Percentiles rank a stretch among this genome's conserved stretches.
phyloP scores from a whole-genome alignment of 257 asterid species.

The Sherardia arvensis region DNA sequence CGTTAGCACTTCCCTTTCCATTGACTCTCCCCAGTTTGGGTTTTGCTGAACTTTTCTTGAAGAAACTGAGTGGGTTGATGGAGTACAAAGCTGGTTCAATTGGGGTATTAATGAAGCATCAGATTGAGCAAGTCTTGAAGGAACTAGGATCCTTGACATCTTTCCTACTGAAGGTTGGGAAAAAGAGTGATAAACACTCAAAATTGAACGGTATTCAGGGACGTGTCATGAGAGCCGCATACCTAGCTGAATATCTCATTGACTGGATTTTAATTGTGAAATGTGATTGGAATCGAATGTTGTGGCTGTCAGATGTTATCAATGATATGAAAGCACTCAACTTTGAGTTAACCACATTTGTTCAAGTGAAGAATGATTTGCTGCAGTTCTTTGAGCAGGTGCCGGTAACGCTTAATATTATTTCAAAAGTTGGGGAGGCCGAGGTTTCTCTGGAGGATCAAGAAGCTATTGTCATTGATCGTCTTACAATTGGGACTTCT shows the following conservation, averaged over 20 bases:
- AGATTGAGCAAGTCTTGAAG: not conserved
- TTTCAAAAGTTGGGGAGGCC: not conserved
- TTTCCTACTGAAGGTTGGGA: not conserved
- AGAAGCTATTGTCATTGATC: not conserved
- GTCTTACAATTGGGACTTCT: not conserved
- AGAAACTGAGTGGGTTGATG: not conserved
- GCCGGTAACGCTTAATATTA: not conserved
- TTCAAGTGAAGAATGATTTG: not conserved
- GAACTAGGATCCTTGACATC: not conserved
- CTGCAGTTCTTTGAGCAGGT: no score
- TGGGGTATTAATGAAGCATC: not conserved
- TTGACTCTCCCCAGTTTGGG: not conserved
- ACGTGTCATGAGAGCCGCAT: not conserved
- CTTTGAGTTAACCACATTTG: not conserved
- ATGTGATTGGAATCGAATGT: constrained; percentile 1
- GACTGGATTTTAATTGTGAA: not conserved
- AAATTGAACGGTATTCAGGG: no score
- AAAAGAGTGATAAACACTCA: not conserved
- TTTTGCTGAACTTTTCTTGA: not conserved
- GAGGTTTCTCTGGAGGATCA: constrained; percentile 9
- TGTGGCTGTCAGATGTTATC: not conserved
- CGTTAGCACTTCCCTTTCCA: not conserved
- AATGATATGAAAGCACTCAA: constrained; percentile 4
- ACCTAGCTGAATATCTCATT: not conserved
- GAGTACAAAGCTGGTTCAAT: not conserved